Evolutionary conservation across 2,329 filamentous ascomycete species (phyloP).

Genomic region (Ophiostoma tasmaniense): DNA sequence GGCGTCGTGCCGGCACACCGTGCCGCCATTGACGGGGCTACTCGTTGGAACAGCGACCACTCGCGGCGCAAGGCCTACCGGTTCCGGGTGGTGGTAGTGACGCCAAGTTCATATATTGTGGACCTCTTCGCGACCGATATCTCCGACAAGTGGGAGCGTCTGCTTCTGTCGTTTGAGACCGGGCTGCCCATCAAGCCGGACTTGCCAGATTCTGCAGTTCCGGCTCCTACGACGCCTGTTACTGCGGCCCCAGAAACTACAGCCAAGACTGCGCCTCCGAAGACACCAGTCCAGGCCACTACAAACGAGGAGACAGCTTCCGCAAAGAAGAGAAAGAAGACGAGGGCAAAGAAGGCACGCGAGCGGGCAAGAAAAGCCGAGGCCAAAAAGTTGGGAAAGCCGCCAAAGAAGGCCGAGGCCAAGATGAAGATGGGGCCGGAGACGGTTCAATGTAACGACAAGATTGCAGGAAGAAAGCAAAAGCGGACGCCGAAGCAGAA

Average conservation of each 20-base stretch:
- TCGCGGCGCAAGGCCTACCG: constrained; percentile 16
- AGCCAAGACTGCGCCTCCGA: background rate
- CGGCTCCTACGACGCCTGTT: no score
- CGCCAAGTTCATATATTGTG: constrained; percentile 9
- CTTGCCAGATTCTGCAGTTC: no score
- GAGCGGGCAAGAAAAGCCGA: background rate
- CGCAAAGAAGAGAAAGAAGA: constrained; percentile 6
- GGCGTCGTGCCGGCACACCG: constrained; percentile 13
- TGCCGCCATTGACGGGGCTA: constrained; percentile 9
- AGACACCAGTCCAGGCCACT: background rate
- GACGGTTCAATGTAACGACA: no score
- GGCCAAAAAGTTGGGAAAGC: background rate
- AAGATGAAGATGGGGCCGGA: no score
- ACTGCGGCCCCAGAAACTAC: no score
- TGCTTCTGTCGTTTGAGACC: background rate
- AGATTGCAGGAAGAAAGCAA: no score
- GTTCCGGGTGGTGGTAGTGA: constrained; percentile 12
- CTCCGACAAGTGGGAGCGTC: background rate
- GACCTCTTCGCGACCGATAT: constrained; percentile 8
- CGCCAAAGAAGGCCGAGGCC: background rate
- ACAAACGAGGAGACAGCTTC: background rate
- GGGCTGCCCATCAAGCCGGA: no score
- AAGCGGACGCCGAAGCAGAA: background rate
- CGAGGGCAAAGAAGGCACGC: background rate
- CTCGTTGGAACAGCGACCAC: constrained; percentile 15